Base-by-base conservation (phyloP, 345 rosid genomes). In the Citrus trifoliata region DNA sequence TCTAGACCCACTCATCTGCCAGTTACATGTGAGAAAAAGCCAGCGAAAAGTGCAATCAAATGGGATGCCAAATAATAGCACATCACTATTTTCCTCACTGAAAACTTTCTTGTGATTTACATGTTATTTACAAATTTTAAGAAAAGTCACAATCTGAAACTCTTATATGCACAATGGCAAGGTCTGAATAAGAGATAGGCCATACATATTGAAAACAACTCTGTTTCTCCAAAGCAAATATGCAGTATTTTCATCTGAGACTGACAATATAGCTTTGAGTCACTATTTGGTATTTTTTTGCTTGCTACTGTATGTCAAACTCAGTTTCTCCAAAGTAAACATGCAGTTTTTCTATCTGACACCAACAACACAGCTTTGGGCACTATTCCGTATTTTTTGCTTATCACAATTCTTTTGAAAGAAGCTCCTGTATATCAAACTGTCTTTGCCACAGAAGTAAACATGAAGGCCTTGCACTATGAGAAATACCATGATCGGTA, bases 1-100 rank as follows among this genome's bases (percentile, higher is more conserved):
- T 74, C 86, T 80, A 59, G 82, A 83, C 48, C 86, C 86, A 70
- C 86, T 74, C 81, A 83, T 70, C 86, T 83, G 74, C 80, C 46
- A 69, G 56, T 69, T 6, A 76, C 53, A 13, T 33, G 66, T 56
- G 35, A 21, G 30, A 48, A 75, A 18, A 28, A 63, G 48, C 64
- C 53, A n/a, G 24, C n/a, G 51, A 19, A 21, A n/a, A 76, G 10
- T 6, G 33, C 24, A 30, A 65, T 65, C 8, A 76, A 73, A 37
- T 63, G 55, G 53, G 63, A 66, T 25, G 58, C 24, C 5, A 76
- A 33, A 66, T 32, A 76, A 53, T 7, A 76, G 59, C 77, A 40
- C 2, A 30, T 68, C 51, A 66, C 25, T 13, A 22, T 30, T 48
- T 22, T 6, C 37, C 67, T 64, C 38, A 30, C 67, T 30, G 67